Evolutionary conservation across 345 rosid species (phyloP), one percentile per base, ranked within the genome.

Genomic region (Turnera subulata): DNA sequence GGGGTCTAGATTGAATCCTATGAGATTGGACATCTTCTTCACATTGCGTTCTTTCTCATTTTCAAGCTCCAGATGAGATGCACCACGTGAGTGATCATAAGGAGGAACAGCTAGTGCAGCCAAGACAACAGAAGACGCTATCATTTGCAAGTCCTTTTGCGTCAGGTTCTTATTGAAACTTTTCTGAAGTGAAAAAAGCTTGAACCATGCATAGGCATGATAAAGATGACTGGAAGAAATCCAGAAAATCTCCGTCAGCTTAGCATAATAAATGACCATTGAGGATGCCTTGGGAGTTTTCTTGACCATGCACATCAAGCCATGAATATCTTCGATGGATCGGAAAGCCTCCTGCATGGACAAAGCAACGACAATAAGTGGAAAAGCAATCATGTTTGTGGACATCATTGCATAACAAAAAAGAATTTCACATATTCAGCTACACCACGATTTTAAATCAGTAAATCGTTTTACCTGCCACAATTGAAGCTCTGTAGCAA

Each of bases 311-410:
- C 87, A 88, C 99, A 94, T 90, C 56, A 94, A 66, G 29, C 95
- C 96, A 69, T 94, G 84, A 43, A 94, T 88, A 74, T 94, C 99
- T 74, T 94, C 99, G 46, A 88, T 73, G 4, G 99, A 94, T 8
- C 92, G 89, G 59, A 94, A 94, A 65, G 96, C 99, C 78, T 94
- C 99, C 99, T 94, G 84, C 46, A n/a, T n/a, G n/a, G n/a, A 72
- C 29, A 56, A 44, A 74, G 63, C 26, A 21, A 7, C 13, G 37
- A 50, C 17, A 26, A 25, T 35, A 19, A 40, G 46, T 20, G 16
- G 57, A 20, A 9, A 45, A 10, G 11, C 42, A 17, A 16, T n/a
- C n/a, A n/a, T n/a, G n/a, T 6, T 11, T n/a, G 22, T 20, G 2
- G 4, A 14, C 9, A 29, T 29, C 35, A 3, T 29, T 4, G 4